A percentile compares a stretch with the other conserved stretches of the same genome.
Conservation (phyloP, 768 basidiomycete genomes). For the Boletellus sp. region DNA sequence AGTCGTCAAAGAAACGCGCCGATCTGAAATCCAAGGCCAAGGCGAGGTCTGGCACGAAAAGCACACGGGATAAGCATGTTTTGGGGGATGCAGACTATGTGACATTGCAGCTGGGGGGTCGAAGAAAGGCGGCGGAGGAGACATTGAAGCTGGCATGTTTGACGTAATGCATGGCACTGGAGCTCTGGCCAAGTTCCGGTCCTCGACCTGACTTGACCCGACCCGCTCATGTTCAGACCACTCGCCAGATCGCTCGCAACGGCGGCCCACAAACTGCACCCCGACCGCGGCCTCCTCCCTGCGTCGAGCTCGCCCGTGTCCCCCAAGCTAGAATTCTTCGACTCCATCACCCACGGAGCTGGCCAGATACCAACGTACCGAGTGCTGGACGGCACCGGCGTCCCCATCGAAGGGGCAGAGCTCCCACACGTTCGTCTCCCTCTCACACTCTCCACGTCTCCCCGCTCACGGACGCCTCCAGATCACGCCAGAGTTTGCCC, state of each 20-base stretch:
- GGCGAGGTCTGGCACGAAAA: conserved; percentile 2
- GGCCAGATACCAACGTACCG: conserved; percentile 81
- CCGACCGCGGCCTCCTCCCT: conserved; percentile 36
- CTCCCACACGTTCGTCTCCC: conserved; percentile 61
- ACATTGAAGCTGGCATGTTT: conserved; percentile 52
- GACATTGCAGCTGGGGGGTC: conserved; percentile 64
- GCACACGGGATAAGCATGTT: conserved; percentile 37
- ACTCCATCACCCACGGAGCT: conserved; percentile 60
- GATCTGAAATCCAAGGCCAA: conserved; percentile 26
- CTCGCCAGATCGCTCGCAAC: conserved; percentile 15
- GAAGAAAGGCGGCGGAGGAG: conserved; percentile 63
- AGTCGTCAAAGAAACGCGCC: conserved; percentile 28
- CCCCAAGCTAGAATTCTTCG: conserved; percentile 72
- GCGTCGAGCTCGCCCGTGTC: conserved; percentile 58
- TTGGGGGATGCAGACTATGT: conserved; percentile 79
- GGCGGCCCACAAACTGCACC: conserved; percentile 10
- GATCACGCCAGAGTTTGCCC: conserved; percentile 69
- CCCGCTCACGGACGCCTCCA: conserved; percentile 26
- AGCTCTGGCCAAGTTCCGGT: conserved; percentile 20
- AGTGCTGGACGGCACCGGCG: conserved; percentile 77
- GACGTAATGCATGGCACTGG: conserved; percentile 10
- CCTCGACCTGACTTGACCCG: background rate
- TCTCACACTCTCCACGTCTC: background rate
- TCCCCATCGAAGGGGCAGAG: conserved; percentile 67
- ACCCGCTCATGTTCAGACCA: conserved; percentile 13